Base-by-base conservation (phyloP, 352 stramenopile species). In the Phytopythium helicoides region DNA sequence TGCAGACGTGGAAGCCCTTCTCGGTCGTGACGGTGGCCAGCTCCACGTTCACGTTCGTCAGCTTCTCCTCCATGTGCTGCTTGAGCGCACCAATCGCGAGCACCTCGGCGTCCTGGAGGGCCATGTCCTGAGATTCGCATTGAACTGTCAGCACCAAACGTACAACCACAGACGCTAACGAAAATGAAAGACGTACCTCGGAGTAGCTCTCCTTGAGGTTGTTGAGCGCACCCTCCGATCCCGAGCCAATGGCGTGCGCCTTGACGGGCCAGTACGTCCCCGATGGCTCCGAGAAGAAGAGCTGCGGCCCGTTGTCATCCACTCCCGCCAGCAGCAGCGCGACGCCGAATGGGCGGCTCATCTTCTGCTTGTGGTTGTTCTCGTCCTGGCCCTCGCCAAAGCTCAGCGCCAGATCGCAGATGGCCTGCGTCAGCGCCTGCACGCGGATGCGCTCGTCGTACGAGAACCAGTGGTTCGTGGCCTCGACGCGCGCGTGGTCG, bases 61-160 rank as follows among this genome's bases (percentile, higher is more conserved):
- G 97, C 70, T 98, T 98, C 70, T 99, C 97, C 78, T 99, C 97
- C 97, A 99, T 99, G 63, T 99, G 96, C 82, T 95, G 96, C 78
- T 99, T 99, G 34, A 99, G 77, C 12, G 96, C 96, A 46, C 66
- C 82, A 64, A 99, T 89, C 11, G 96, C 96, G 47, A 99, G 78
- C 48, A 92, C 94, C 79, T 99, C 95, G 21, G 97, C 98, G 56
- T 99, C 97, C 37, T 94, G 60, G 38, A 99, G 71, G 33, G 96
- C 98, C 73, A 99, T 82, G 40, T 94, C 84, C 14, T 58, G 58
- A n/a, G n/a, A n/a, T n/a, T n/a, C n/a, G n/a, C n/a, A n/a, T n/a
- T n/a, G n/a, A n/a, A n/a, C n/a, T n/a, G 95, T 76, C 5, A 8
- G 10, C 1, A 7, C 6, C 7, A 16, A 35, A 23, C 23, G 19